Evolutionary conservation across 2,329 filamentous ascomycete species (phyloP).

Genomic region (Nemania abortiva): DNA sequence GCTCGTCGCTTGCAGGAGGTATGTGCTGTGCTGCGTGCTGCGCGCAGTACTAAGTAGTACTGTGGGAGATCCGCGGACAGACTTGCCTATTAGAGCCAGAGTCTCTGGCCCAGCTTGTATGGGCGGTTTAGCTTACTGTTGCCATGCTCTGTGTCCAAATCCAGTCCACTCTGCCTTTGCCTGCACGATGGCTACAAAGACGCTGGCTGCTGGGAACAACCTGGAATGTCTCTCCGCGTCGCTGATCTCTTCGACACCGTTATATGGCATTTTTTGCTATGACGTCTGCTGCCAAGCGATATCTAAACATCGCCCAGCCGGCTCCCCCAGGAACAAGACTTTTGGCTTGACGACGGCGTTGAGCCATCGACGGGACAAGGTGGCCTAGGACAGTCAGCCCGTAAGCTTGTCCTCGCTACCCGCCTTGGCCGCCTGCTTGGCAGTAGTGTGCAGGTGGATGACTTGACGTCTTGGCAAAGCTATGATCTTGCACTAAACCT

Average conservation of each 20-base stretch:
- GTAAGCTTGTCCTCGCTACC: slow-evolving; percentile 33
- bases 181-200: background rate
- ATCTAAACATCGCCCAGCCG: slow-evolving; percentile 34
- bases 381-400: slow-evolving; percentile 29
- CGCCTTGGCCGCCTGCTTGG: slow-evolving; percentile 29
- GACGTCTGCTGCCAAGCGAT: slow-evolving; percentile 20
- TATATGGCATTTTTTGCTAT: background rate
- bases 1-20: slow-evolving; percentile 23
- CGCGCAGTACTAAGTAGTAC: slow-evolving; percentile 4
- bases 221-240: background rate
- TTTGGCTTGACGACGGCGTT: slow-evolving; percentile 38
- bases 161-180: slow-evolving; percentile 7
- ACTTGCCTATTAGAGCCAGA: slow-evolving; percentile 31
- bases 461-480: slow-evolving; percentile 30
- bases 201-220: background rate
- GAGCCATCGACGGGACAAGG: slow-evolving; percentile 33
- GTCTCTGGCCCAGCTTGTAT: slow-evolving; percentile 12
- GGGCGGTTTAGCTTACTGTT: slow-evolving; percentile 38
- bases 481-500: slow-evolving; percentile 20
- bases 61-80: slow-evolving; percentile 22
- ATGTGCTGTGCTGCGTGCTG: slow-evolving; percentile 21
- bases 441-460: slow-evolving; percentile 22
- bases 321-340: slow-evolving; percentile 34
- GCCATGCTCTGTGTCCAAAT: slow-evolving; percentile 10
- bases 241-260: background rate